phyloP scores from a whole-genome alignment of 75 land plant genomes.

The Gnetum montanum region DNA sequence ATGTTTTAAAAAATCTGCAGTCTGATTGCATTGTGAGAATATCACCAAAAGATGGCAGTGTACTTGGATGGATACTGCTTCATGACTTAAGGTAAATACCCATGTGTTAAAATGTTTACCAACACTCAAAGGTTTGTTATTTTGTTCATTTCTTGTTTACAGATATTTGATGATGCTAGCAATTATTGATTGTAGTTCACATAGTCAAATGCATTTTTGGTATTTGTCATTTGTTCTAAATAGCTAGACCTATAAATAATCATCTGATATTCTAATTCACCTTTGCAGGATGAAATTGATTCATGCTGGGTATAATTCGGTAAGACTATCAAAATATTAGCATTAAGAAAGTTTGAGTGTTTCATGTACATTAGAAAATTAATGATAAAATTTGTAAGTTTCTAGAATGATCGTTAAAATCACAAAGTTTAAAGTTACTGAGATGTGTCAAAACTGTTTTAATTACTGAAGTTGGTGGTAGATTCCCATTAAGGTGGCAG shows the following conservation, averaged over 20 bases:
- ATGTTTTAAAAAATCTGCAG: conserved; percentile 26
- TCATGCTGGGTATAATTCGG: too few relatives aligned
- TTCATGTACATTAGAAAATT: too few relatives aligned
- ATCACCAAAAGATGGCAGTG: conserved; percentile 61
- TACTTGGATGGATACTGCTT: conserved; percentile 83
- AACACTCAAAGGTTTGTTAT: background rate
- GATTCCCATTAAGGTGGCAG: too few relatives aligned
- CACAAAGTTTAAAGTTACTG: too few relatives aligned
- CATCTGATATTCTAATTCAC: background rate
- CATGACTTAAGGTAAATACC: conserved; percentile 44
- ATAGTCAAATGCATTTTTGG: background rate
- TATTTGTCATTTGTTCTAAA: too few relatives aligned
- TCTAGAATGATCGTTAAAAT: too few relatives aligned
- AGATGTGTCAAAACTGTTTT: too few relatives aligned
- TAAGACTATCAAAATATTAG: too few relatives aligned
- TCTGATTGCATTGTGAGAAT: conserved; percentile 96
- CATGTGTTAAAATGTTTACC: background rate
- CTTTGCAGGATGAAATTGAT: too few relatives aligned
- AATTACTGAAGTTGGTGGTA: too few relatives aligned
- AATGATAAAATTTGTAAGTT: too few relatives aligned
- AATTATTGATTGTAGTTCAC: background rate
- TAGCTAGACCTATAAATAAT: background rate
- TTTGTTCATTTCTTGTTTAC: background rate
- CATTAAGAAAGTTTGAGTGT: too few relatives aligned
- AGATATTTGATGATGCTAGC: background rate